These are phyloP conservation scores for Novymonas esmeraldas DNA, from an alignment of 208 protist species.

Conservation along the genomic window DNA sequence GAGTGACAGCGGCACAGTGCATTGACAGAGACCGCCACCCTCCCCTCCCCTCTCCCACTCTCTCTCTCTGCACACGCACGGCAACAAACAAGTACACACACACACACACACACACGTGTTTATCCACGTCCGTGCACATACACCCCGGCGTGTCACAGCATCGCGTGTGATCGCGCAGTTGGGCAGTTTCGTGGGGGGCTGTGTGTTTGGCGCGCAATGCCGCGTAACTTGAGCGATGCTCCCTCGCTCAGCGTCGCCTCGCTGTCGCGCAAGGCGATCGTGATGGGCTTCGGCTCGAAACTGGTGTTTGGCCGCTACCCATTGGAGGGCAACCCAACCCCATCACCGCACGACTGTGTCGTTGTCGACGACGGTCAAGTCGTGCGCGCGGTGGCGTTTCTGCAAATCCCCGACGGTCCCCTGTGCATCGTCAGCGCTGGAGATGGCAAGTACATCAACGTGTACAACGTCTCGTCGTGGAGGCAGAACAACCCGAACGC, in stretches of 20 bases:
- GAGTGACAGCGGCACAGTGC: too few species aligned
- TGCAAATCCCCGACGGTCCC: slow-evolving; percentile 62
- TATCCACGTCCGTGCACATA: neutral
- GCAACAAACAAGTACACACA: neutral
- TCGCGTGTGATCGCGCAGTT: too few species aligned
- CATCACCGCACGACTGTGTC: slow-evolving; percentile 44
- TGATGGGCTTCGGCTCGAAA: slow-evolving; percentile 56
- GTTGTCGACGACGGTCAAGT: slow-evolving; percentile 76
- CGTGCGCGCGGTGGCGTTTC: slow-evolving; percentile 64
- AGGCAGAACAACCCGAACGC: slow-evolving; percentile 44
- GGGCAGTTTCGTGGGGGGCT: too few species aligned
- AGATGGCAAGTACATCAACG: slow-evolving; percentile 79
- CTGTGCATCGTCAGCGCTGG: slow-evolving; percentile 76
- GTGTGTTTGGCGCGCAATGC: too few species aligned
- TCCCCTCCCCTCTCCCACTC: neutral
- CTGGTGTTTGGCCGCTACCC: slow-evolving; percentile 61
- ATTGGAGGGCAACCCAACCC: slow-evolving; percentile 23
- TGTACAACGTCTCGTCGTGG: slow-evolving; percentile 65
- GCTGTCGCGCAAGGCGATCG: slow-evolving; percentile 47
- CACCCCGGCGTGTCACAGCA: neutral
- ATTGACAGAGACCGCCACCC: too few species aligned
- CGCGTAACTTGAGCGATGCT: slow-evolving; percentile 23
- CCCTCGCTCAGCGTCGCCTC: slow-evolving; percentile 54
- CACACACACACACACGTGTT: neutral
- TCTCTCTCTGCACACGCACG: neutral